A percentile compares a stretch with the other conserved stretches of the same genome.
phyloP scores from a whole-genome alignment of 345 rosid genomes.

The Geranium rotundifolium region DNA sequence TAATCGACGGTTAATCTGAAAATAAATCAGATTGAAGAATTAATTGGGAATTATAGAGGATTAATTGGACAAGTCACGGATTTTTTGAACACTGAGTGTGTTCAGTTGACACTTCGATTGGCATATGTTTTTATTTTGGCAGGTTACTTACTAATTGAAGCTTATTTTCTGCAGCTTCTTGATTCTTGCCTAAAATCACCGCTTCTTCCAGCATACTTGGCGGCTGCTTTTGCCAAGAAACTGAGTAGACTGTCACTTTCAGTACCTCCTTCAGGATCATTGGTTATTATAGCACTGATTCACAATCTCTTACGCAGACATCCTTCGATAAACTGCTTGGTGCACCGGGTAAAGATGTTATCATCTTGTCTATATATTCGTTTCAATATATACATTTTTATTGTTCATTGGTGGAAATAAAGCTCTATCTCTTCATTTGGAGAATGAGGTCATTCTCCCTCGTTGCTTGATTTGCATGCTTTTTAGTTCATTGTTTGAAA shows the following conservation, averaged over 20 bases:
- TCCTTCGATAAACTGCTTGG: constrained; percentile 88
- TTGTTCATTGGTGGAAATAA: neutral
- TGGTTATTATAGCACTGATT: constrained; percentile 71
- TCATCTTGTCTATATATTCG: neutral
- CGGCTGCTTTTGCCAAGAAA: constrained; percentile 89
- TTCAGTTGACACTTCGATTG: too few species aligned
- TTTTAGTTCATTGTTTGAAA: too few species aligned
- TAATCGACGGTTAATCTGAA: too few species aligned
- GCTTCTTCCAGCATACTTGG: constrained; percentile 94
- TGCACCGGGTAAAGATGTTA: constrained; percentile 47
- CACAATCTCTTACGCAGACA: constrained; percentile 79
- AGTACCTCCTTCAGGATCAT: constrained; percentile 74
- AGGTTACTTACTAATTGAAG: neutral
- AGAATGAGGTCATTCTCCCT: neutral
- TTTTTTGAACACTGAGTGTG: too few species aligned
- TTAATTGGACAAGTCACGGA: too few species aligned
- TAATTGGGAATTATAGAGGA: too few species aligned
- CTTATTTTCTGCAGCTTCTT: constrained; percentile 58
- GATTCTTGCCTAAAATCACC: constrained; percentile 86
- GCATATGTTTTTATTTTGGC: neutral
- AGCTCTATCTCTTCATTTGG: neutral
- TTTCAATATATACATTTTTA: neutral
- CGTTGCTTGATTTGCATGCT: neutral
- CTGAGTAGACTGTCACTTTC: constrained; percentile 68
- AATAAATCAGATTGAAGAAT: too few species aligned